A percentile compares a stretch with the other conserved stretches of the same genome.
Evolutionary conservation across 768 basidiomycete species (phyloP).

Genomic region (Auricularia sp.): DNA sequence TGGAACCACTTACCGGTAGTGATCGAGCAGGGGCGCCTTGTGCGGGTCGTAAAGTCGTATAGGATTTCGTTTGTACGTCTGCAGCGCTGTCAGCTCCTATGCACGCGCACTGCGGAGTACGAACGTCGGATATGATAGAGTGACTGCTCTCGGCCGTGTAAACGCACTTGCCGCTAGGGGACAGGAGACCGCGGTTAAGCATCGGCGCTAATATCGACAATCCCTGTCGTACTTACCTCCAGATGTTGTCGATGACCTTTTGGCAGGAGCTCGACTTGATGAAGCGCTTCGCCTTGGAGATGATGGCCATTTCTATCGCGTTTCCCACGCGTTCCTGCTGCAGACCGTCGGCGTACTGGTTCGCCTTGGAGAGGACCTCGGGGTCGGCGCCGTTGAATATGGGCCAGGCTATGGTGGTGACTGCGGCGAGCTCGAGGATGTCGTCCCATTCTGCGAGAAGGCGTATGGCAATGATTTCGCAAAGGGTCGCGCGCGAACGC

Average conservation of each 20-base stretch:
- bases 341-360: slow-evolving; percentile 49
- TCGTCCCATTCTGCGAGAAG: slow-evolving; percentile 61
- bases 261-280: slow-evolving; percentile 85
- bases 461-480: slow-evolving; percentile 82
- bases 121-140: slow-evolving; percentile 80
- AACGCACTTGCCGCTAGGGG: slow-evolving; percentile 70
- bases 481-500: slow-evolving; percentile 65
- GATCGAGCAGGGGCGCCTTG: slow-evolving; percentile 86
- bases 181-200: slow-evolving; percentile 1
- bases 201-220: not conserved
- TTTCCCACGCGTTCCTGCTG: slow-evolving; percentile 77
- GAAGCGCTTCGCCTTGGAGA: slow-evolving; percentile 78
- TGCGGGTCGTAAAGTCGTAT: slow-evolving; percentile 93
- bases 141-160: slow-evolving; percentile 84
- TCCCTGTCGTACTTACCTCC: slow-evolving; percentile 40
- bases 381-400: slow-evolving; percentile 69
- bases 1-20: slow-evolving; percentile 60
- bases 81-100: not conserved
- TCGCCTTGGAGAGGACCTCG: slow-evolving; percentile 44
- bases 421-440: slow-evolving; percentile 57
- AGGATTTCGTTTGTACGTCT: slow-evolving; percentile 91
- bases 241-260: slow-evolving; percentile 78
- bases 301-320: slow-evolving; percentile 86
- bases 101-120: not conserved
- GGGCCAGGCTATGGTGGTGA: slow-evolving; percentile 69